A percentile compares a stretch with the other conserved stretches of the same genome.
These are phyloP conservation scores for Corylus heterophylla DNA, from an alignment of 306 rosid species.

Conservation along the genomic window DNA sequence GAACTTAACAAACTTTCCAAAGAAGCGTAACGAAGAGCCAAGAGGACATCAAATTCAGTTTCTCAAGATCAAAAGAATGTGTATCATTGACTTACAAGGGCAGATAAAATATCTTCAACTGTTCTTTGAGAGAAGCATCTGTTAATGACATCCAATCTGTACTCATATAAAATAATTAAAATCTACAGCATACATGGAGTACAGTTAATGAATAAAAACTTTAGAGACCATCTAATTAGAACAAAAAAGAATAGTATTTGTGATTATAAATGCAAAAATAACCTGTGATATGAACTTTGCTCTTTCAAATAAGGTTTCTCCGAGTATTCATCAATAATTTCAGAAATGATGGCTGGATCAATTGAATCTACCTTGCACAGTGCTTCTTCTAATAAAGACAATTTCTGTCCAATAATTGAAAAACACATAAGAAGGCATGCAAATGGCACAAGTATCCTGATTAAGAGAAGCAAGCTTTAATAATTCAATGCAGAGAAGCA, in stretches of 20 bases:
- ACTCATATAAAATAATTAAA: background rate
- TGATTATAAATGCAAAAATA: slow-evolving; percentile 4
- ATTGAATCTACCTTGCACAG: slow-evolving; percentile 56
- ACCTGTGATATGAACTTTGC: slow-evolving; percentile 65
- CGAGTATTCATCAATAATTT: slow-evolving; percentile 54
- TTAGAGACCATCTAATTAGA: background rate
- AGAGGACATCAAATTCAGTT: no score
- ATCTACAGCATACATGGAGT: background rate
- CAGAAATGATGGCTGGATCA: slow-evolving; percentile 52
- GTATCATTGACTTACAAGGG: slow-evolving; percentile 44
- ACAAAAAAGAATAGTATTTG: background rate
- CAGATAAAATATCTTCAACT: slow-evolving; percentile 68
- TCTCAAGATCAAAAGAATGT: no score
- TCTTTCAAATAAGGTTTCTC: slow-evolving; percentile 56
- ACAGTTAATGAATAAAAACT: background rate
- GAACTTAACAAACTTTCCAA: no score
- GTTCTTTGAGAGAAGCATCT: slow-evolving; percentile 78
- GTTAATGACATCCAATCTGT: slow-evolving; percentile 73
- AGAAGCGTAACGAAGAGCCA: no score
- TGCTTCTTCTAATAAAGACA: slow-evolving; percentile 69
- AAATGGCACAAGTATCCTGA: slow-evolving; percentile 2
- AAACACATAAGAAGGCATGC: slow-evolving; percentile 13
- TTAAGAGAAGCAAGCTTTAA: background rate
- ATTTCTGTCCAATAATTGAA: slow-evolving; percentile 47
- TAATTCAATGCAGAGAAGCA: slow-evolving; percentile 14